phyloP scores from a whole-genome alignment of 176 grass and related monocot species.

The Cenchrus fungigraminus region DNA sequence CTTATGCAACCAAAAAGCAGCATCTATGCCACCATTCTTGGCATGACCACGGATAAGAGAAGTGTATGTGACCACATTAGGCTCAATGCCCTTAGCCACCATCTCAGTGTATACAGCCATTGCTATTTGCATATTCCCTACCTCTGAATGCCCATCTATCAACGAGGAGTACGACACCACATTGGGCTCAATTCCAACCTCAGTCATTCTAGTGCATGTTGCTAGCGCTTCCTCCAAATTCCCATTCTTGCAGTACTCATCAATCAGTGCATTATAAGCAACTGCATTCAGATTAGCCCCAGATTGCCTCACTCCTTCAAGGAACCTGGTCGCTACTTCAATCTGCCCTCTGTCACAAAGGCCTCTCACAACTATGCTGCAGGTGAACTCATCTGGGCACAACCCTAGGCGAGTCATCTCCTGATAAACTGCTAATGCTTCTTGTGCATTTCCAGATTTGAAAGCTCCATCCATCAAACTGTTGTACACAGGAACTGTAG shows the following conservation, averaged over 20 bases:
- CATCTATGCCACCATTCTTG: constrained; percentile 47
- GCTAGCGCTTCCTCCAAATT: constrained; percentile 49
- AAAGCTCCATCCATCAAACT: constrained; percentile 61
- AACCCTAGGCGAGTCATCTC: constrained; percentile 44
- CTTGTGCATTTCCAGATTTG: constrained; percentile 44
- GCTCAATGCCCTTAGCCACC: constrained; percentile 52
- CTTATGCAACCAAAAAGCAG: constrained; percentile 58
- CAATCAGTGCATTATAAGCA: constrained; percentile 56
- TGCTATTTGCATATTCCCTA: constrained; percentile 56
- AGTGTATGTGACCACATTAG: constrained; percentile 59
- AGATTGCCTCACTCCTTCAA: constrained; percentile 43
- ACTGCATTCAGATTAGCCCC: constrained; percentile 51
- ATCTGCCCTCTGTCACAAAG: constrained; percentile 51
- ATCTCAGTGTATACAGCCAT: constrained; percentile 62
- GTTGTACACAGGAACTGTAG: constrained; percentile 54
- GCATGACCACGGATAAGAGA: constrained; percentile 51
- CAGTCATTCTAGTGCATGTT: constrained; percentile 56
- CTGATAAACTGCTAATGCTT: constrained; percentile 46
- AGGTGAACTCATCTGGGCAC: constrained; percentile 57
- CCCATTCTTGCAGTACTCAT: constrained; percentile 54
- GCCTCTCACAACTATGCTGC: constrained; percentile 60
- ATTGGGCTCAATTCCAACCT: constrained; percentile 55
- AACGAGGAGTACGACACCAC: constrained; percentile 62
- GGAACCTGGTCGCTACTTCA: constrained; percentile 48
- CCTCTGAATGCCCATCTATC: constrained; percentile 55